Conservation (phyloP, 2,329 filamentous ascomycete species). For the Tricladium varicosporioides region DNA sequence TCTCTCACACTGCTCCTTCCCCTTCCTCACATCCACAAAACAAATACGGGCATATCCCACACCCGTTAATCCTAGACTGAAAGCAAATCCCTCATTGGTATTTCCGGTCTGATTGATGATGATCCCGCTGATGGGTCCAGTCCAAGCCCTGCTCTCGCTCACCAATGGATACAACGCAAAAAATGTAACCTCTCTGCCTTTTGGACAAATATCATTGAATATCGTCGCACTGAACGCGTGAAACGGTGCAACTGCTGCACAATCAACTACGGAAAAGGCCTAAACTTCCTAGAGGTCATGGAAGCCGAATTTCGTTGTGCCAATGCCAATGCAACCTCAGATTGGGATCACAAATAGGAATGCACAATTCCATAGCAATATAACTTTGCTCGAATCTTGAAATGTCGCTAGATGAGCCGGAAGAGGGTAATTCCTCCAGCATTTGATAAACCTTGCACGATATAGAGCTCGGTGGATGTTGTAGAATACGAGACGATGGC, state of each 20-base stretch:
- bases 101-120: conserved; percentile 5
- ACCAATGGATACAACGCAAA: not conserved
- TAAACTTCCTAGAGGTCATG: conserved; percentile 46
- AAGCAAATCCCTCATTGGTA: conserved; percentile 6
- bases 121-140: not conserved
- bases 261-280: conserved; percentile 20
- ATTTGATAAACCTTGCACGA: conserved; percentile 63
- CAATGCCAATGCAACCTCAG: conserved; percentile 47
- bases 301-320: conserved; percentile 43
- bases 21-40: conserved; percentile 9
- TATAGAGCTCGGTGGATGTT: conserved; percentile 61
- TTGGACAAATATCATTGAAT: conserved; percentile 10
- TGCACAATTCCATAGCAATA: conserved; percentile 54
- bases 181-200: not conserved
- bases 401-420: conserved; percentile 60
- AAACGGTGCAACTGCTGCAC: conserved; percentile 6
- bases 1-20: conserved; percentile 8
- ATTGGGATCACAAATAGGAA: conserved; percentile 48
- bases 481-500: conserved; percentile 63
- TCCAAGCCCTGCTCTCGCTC: not conserved
- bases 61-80: conserved; percentile 1
- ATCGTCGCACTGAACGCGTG: conserved; percentile 11
- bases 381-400: conserved; percentile 60
- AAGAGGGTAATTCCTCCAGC: conserved; percentile 60
- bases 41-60: conserved; percentile 8